Evolutionary conservation across 2,329 filamentous ascomycete species (phyloP), one percentile per base, ranked within the genome.

Genomic region (Ophiosphaerella korrae): DNA sequence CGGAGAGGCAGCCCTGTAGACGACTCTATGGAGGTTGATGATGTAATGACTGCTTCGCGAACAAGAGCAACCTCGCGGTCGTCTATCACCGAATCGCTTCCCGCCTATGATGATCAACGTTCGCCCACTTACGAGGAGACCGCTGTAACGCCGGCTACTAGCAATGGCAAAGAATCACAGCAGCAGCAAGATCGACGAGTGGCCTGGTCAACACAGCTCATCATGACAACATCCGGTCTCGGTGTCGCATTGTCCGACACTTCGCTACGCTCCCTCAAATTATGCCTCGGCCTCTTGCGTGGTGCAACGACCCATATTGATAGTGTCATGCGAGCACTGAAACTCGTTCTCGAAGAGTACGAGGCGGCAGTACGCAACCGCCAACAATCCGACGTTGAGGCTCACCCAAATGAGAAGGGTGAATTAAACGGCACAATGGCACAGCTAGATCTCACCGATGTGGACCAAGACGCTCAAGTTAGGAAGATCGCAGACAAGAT

Each of bases 211-310:
- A 90, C 89, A 9, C 86, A 92, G 12, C 79, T 97, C 14, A 89
- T 96, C 60, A 89, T 96, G 71, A 92, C 90, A 5, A 97, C 93
- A 0, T 96, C 92, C 0, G 93, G 92, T 0, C 82, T 97, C 1
- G 92, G 92, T 57, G 88, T 96, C 13, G 92, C 94, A 1, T 91
- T 99, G 82, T 95, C 89, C 64, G 88, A 95, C 14, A 88, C 94
- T 66, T 96, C 90, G 18, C 77, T 97, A 7, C 84, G 87, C 44
- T 94, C 88, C 54, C 78, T 99, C 36, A 91, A 90, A 63, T 93
- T 91, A 64, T 97, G 92, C 57, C 78, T 97, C 2, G 82, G 83
- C 21, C 89, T 92, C 81, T 78, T 97, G 40, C 84, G 87, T 23
- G 88, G 87, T 82, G 90, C 90, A 1, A 96, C 96, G 54, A 86